phyloP scores from a whole-genome alignment of 441 rosid genomes.

The Brassica balearica region DNA sequence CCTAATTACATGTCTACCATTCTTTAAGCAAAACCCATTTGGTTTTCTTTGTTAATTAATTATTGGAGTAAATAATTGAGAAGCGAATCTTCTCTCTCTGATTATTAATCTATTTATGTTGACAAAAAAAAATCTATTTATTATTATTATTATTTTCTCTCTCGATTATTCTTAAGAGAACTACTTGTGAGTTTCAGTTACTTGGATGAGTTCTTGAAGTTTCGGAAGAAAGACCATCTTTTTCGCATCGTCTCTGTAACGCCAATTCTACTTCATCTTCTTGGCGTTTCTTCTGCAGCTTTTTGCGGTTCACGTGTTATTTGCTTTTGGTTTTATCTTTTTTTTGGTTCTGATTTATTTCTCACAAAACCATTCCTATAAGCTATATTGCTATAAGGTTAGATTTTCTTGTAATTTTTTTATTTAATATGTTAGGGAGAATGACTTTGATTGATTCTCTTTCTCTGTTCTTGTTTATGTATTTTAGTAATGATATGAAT shows the following conservation, averaged over 20 bases:
- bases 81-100: neutral
- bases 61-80: neutral
- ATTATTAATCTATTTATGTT: neutral
- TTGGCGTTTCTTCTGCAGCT: slow-evolving; percentile 40
- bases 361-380: no score
- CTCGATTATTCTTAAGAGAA: slow-evolving; percentile 27
- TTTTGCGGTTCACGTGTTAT: slow-evolving; percentile 44
- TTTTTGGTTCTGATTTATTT: neutral
- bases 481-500: slow-evolving; percentile 3
- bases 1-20: no score
- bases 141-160: neutral
- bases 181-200: neutral
- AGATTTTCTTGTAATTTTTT: neutral
- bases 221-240: slow-evolving; percentile 12
- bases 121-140: neutral
- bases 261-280: slow-evolving; percentile 23
- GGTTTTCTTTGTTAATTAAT: neutral
- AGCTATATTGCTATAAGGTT: neutral
- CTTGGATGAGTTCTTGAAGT: slow-evolving; percentile 35
- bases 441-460: neutral
- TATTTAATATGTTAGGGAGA: neutral
- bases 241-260: slow-evolving; percentile 29
- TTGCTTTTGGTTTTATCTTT: slow-evolving; percentile 30
- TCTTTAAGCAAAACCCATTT: neutral
- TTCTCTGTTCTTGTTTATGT: neutral